Conservation (phyloP, 2,329 filamentous ascomycete genomes). For the Fusarium sp. region DNA sequence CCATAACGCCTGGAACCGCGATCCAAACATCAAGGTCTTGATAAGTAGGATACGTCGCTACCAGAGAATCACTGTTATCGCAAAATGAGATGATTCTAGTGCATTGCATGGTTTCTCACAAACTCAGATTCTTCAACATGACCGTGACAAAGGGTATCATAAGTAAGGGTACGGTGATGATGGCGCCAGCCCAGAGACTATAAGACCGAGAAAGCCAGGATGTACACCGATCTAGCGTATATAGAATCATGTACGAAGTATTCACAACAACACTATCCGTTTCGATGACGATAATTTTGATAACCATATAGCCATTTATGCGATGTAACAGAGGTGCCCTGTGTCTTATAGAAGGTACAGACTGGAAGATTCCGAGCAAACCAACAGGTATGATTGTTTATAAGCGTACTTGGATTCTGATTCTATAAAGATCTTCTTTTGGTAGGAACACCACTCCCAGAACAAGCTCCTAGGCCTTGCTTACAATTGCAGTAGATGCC, state of each 20-base stretch:
- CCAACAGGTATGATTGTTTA: conserved; percentile 54
- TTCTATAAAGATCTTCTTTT: conserved; percentile 8
- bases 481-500: conserved; percentile 18
- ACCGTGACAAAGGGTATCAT: conserved; percentile 13
- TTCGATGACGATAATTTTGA: conserved; percentile 57
- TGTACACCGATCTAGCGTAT: neutral
- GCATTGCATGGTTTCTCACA: conserved; percentile 13
- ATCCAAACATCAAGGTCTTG: conserved; percentile 8
- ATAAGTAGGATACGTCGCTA: conserved; percentile 8
- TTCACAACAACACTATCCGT: conserved; percentile 64
- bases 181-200: conserved; percentile 1
- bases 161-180: conserved; percentile 19
- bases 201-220: rapidly evolving
- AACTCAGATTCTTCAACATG: conserved; percentile 20
- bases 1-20: conserved; percentile 18
- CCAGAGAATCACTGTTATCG: neutral
- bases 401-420: conserved; percentile 58
- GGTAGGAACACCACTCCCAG: conserved; percentile 26
- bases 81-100: conserved; percentile 18
- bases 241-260: conserved; percentile 55
- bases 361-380: conserved; percentile 57
- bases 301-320: conserved; percentile 65
- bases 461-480: neutral
- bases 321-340: conserved; percentile 64
- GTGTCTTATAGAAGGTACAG: conserved; percentile 57